A percentile compares a stretch with the other conserved stretches of the same genome.
These are phyloP conservation scores for Gossypium sturtianum DNA, from an alignment of 345 rosid species.

Conservation along the genomic window DNA sequence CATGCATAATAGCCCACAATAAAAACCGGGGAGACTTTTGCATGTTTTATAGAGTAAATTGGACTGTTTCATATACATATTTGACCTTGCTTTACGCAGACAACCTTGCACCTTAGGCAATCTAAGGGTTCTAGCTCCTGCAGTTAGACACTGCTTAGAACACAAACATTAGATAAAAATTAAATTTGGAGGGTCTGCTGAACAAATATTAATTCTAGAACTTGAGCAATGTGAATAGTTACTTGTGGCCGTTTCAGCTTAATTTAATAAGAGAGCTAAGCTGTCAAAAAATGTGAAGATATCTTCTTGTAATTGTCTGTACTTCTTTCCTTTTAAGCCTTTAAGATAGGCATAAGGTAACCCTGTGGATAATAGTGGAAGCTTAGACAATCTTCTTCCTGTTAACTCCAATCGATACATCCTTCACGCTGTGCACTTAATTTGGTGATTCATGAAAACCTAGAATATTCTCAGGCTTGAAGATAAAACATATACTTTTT, in stretches of 20 bases:
- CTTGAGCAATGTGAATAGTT: not conserved
- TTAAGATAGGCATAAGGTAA: not conserved
- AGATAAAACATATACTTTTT: not conserved
- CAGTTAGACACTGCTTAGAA: not conserved
- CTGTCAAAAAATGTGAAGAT: not conserved
- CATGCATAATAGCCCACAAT: not conserved
- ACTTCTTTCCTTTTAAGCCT: not conserved
- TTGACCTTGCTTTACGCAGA: not conserved
- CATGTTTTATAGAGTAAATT: not conserved
- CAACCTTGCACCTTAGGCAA: not conserved
- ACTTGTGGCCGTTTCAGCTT: not conserved
- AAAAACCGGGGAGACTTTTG: not conserved
- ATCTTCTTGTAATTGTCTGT: not conserved
- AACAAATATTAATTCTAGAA: not conserved
- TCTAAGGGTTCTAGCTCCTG: not conserved
- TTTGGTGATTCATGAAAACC: constrained; percentile 2
- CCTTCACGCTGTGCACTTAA: not conserved
- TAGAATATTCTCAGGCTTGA: not conserved
- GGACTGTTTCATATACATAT: not conserved
- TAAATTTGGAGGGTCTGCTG: not conserved
- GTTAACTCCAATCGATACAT: not conserved
- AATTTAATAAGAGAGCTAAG: not conserved
- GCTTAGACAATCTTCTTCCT: not conserved
- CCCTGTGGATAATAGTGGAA: not conserved
- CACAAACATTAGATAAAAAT: not conserved